These are phyloP conservation scores for Hyaloscypha variabilis DNA, from an alignment of 495 filamentous ascomycete genomes.

Conservation along the genomic window DNA sequence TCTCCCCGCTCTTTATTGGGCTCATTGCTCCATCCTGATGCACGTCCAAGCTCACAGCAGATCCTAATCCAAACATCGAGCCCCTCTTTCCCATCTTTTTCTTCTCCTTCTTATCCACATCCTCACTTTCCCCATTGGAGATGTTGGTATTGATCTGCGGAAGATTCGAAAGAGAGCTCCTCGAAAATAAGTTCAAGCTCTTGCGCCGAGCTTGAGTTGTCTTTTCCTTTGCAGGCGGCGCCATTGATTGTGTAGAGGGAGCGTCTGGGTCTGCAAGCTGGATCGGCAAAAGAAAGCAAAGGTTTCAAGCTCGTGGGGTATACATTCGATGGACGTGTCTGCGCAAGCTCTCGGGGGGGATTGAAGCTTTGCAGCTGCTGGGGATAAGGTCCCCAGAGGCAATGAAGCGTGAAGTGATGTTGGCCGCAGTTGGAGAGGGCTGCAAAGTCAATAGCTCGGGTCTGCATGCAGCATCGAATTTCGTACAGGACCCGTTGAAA, in stretches of 20 bases:
- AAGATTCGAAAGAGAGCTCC: conserved; percentile 11
- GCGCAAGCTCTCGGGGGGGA: not conserved
- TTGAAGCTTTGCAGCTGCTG: not conserved
- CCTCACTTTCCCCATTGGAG: conserved; percentile 8
- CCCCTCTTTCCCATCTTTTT: conserved; percentile 24
- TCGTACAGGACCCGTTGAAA: not conserved
- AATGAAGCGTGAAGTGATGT: not conserved
- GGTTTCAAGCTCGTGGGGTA: not conserved
- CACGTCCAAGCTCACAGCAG: conserved; percentile 19
- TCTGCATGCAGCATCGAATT: not conserved
- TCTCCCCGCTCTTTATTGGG: conserved; percentile 16
- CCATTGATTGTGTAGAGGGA: conserved; percentile 13
- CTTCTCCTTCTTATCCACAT: conserved; percentile 22
- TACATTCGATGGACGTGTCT: not conserved
- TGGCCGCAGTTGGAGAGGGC: not conserved
- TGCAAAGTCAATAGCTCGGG: not conserved
- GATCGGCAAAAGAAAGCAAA: not conserved
- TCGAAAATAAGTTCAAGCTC: conserved; percentile 27
- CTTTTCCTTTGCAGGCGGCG: conserved; percentile 13
- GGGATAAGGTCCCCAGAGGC: not conserved
- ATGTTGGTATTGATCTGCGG: conserved; percentile 26
- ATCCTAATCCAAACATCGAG: conserved; percentile 29
- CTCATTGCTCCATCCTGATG: conserved; percentile 24
- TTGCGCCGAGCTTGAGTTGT: conserved; percentile 19
- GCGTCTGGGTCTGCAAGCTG: conserved; percentile 14